Percentiles rank a stretch among this genome's conserved stretches.
Evolutionary conservation across 1,139 yeast species (phyloP).

Genomic region (Suhomyces wounanorum): DNA sequence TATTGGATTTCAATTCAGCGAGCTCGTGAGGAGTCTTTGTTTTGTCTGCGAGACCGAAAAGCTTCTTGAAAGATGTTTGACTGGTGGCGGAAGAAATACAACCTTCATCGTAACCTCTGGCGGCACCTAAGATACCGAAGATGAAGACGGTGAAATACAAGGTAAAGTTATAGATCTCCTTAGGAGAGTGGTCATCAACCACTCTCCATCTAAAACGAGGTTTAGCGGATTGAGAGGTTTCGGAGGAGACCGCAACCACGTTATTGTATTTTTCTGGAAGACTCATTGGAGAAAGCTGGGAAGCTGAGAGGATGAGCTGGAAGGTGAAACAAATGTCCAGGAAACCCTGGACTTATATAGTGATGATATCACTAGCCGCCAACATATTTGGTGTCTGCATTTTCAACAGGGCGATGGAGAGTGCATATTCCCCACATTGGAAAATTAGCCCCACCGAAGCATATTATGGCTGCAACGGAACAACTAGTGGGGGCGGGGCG

Average conservation of each 20-base stretch:
- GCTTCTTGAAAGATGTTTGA: slow-evolving; percentile 42
- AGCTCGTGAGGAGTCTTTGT: slow-evolving; percentile 27
- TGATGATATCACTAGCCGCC: neutral
- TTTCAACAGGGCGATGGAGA: neutral
- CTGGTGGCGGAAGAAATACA: slow-evolving; percentile 46
- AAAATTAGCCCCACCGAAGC: neutral
- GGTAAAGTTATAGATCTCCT: slow-evolving; percentile 51
- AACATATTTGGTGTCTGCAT: neutral
- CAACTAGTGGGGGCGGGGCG: neutral
- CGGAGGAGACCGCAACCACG: slow-evolving; percentile 3
- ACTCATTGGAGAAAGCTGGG: neutral
- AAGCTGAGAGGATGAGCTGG: neutral
- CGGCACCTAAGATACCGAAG: slow-evolving; percentile 46
- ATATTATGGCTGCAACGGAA: slow-evolving; percentile 2
- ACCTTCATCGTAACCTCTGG: slow-evolving; percentile 65
- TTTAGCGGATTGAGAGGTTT: neutral
- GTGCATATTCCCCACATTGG: slow-evolving; percentile 1
- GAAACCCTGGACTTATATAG: neutral
- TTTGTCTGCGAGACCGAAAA: slow-evolving; percentile 52
- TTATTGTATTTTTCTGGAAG: slow-evolving; percentile 5
- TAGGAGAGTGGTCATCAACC: slow-evolving; percentile 36
- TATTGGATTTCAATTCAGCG: slow-evolving; percentile 55
- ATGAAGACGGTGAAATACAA: slow-evolving; percentile 52
- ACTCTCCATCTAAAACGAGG: slow-evolving; percentile 19
- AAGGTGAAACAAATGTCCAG: neutral